Conservation (phyloP, 768 basidiomycete genomes). For the Mycena albidolilacea region DNA sequence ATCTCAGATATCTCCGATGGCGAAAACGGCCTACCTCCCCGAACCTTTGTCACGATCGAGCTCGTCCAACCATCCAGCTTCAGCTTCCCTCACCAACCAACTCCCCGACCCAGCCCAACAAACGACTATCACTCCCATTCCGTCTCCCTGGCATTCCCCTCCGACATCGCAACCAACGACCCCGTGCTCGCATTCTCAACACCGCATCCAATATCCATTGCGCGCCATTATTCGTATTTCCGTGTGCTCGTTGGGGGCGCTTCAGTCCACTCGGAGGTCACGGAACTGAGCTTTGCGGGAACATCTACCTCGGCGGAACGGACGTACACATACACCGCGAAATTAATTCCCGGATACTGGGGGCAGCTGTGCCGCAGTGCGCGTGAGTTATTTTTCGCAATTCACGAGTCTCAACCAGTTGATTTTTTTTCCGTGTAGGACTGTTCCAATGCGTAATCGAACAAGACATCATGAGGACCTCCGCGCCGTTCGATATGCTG, state of each 20-base stretch:
- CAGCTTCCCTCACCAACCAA: not conserved
- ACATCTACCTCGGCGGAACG: not conserved
- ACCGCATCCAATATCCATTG: conserved; percentile 33
- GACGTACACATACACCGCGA: conserved; percentile 38
- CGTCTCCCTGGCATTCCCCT: conserved; percentile 38
- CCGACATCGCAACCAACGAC: conserved; percentile 25
- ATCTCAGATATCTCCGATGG: not conserved
- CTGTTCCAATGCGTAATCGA: conserved; percentile 44
- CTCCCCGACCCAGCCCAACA: conserved; percentile 15
- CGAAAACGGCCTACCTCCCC: conserved; percentile 3
- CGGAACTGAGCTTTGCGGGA: conserved; percentile 37
- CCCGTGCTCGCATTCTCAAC: conserved; percentile 44
- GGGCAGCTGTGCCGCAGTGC: conserved; percentile 39
- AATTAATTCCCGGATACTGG: conserved; percentile 47
- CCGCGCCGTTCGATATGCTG: conserved; percentile 1
- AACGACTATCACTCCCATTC: conserved; percentile 8
- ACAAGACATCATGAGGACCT: conserved; percentile 41
- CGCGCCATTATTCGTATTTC: conserved; percentile 42
- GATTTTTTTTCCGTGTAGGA: conserved; percentile 27
- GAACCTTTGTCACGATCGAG: conserved; percentile 34
- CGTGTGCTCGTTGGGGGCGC: conserved; percentile 44
- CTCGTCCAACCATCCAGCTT: conserved; percentile 22
- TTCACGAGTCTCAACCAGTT: not conserved
- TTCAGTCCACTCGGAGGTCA: conserved; percentile 44
- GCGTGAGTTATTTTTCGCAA: conserved; percentile 36